Evolutionary conservation across 495 filamentous ascomycete species (phyloP).

Genomic region (Lophium mytilinum): DNA sequence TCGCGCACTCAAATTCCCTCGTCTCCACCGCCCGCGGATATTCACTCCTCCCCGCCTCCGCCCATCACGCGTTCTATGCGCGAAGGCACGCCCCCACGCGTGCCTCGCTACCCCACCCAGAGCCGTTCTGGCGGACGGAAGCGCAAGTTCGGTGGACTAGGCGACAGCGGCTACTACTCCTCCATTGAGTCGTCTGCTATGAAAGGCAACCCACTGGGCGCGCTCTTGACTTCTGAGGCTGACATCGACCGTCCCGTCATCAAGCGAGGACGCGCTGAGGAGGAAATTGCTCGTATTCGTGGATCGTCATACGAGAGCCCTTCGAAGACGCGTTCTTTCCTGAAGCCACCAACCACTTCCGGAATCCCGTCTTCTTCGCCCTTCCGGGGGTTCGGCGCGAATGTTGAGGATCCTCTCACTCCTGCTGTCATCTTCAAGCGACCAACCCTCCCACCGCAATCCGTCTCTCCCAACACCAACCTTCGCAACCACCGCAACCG

Average conservation of each 20-base stretch:
- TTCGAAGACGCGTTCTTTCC: constrained; percentile 47
- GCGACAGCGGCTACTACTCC: constrained; percentile 96
- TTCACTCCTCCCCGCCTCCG: constrained; percentile 78
- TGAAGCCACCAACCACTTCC: constrained; percentile 41
- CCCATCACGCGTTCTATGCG: constrained; percentile 50
- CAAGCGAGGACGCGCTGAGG: constrained; percentile 85
- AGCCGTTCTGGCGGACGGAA: constrained; percentile 54
- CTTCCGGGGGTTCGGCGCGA: constrained; percentile 53
- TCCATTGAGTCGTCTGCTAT: constrained; percentile 92
- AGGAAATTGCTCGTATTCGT: constrained; percentile 89
- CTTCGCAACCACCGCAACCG: constrained; percentile 83
- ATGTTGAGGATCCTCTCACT: constrained; percentile 47
- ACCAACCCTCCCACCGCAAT: constrained; percentile 71
- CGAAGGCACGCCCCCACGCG: constrained; percentile 65
- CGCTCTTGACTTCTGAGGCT: constrained; percentile 61
- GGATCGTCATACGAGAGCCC: constrained; percentile 92
- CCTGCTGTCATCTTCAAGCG: constrained; percentile 80
- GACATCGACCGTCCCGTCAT: constrained; percentile 64
- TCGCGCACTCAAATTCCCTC: constrained; percentile 39
- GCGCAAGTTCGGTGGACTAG: constrained; percentile 65
- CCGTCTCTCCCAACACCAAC: constrained; percentile 89
- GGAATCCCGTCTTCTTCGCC: constrained; percentile 52
- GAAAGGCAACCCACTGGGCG: constrained; percentile 52
- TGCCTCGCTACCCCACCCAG: constrained; percentile 51
- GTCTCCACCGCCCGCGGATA: constrained; percentile 53